Evolutionary conservation across 768 basidiomycete species (phyloP).

Genomic region (Panellus pusillus): DNA sequence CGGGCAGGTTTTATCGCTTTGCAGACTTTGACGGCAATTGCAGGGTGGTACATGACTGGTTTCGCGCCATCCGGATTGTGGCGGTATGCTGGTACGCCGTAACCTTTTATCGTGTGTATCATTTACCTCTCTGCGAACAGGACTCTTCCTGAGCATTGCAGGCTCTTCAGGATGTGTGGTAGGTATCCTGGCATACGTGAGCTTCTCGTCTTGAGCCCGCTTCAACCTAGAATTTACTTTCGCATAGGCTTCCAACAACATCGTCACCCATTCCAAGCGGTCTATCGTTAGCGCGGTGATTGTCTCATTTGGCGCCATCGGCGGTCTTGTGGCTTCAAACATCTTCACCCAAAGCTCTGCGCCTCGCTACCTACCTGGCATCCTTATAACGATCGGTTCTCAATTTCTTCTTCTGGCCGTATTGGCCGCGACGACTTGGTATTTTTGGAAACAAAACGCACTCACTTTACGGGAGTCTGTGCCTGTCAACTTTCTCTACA

Average conservation of each 20-base stretch:
- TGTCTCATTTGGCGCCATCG: slow-evolving; percentile 49
- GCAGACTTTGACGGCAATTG: slow-evolving; percentile 40
- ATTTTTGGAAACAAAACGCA: slow-evolving; percentile 39
- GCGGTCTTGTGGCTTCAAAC: slow-evolving; percentile 48
- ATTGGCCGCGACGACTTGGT: slow-evolving; percentile 39
- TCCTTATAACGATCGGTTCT: slow-evolving; percentile 45
- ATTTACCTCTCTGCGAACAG: slow-evolving; percentile 25
- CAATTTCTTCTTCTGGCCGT: slow-evolving; percentile 42
- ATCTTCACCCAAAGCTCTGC: slow-evolving; percentile 47
- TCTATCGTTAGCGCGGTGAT: slow-evolving; percentile 48
- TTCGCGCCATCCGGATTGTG: slow-evolving; percentile 35
- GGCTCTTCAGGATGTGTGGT: slow-evolving; percentile 48
- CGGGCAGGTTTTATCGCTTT: slow-evolving; percentile 44
- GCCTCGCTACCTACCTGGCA: slow-evolving; percentile 47
- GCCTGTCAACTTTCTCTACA: slow-evolving; percentile 41
- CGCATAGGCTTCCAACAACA: slow-evolving; percentile 48
- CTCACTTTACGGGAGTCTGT: slow-evolving; percentile 26
- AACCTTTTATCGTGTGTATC: not conserved
- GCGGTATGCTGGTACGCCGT: slow-evolving; percentile 40
- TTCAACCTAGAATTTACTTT: slow-evolving; percentile 1
- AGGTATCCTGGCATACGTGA: slow-evolving; percentile 50
- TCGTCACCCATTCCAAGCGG: slow-evolving; percentile 49
- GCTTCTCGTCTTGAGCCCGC: slow-evolving; percentile 13
- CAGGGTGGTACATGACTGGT: slow-evolving; percentile 44
- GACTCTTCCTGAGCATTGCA: slow-evolving; percentile 46